These are phyloP conservation scores for Trametes polyzona DNA, from an alignment of 1,284 basidiomycete species.

Conservation along the genomic window DNA sequence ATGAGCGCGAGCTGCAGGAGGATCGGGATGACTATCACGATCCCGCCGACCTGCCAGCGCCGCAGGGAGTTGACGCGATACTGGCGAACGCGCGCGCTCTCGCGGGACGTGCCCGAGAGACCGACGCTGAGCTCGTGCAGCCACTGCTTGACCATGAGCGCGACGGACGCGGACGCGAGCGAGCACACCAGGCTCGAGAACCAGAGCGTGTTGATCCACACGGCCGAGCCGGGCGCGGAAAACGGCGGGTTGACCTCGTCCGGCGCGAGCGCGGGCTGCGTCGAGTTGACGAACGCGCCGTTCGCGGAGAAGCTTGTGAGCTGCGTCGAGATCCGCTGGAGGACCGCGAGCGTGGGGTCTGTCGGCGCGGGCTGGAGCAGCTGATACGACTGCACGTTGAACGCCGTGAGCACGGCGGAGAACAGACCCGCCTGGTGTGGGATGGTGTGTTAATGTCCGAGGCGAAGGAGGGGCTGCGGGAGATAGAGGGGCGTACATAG, in stretches of 20 bases:
- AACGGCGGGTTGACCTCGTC: background rate
- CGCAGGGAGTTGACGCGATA: slow-evolving; percentile 13
- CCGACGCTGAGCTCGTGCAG: slow-evolving; percentile 14
- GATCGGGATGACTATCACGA: slow-evolving; percentile 17
- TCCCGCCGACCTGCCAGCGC: slow-evolving; percentile 13
- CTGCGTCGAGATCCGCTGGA: slow-evolving; percentile 5
- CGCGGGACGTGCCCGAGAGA: slow-evolving; percentile 10
- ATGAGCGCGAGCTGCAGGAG: slow-evolving; percentile 20
- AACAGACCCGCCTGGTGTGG: slow-evolving; percentile 9
- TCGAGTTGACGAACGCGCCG: slow-evolving; percentile 9
- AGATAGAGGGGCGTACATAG: background rate
- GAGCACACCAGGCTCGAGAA: slow-evolving; percentile 70
- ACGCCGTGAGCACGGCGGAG: slow-evolving; percentile 11
- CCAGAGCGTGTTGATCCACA: slow-evolving; percentile 66
- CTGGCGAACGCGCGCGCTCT: slow-evolving; percentile 15
- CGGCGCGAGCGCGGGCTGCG: background rate
- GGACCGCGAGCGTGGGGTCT: background rate
- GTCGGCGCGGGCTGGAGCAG: slow-evolving; percentile 7
- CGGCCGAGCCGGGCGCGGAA: slow-evolving; percentile 24
- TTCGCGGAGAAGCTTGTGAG: slow-evolving; percentile 4
- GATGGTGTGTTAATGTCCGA: background rate
- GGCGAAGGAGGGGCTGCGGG: background rate
- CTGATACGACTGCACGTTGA: slow-evolving; percentile 14
- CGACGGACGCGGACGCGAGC: slow-evolving; percentile 41
- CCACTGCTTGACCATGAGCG: slow-evolving; percentile 26